Evolutionary conservation across 202 grass and related monocot species (phyloP).

Genomic region (Eragrostis tef): DNA sequence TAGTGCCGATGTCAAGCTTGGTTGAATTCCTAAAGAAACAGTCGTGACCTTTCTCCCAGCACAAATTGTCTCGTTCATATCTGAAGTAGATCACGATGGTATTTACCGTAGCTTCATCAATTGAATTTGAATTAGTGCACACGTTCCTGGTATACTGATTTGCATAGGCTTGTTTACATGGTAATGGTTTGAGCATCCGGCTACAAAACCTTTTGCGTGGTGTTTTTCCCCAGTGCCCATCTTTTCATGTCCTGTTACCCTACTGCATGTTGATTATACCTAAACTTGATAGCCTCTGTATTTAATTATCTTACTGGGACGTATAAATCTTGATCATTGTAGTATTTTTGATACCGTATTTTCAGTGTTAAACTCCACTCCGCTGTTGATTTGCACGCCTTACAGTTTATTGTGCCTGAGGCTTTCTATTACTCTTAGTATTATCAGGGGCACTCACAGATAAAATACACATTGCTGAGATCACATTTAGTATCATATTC

Average conservation of each 20-base stretch:
- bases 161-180: too few species aligned
- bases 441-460: too few species aligned
- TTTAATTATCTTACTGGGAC: too few species aligned
- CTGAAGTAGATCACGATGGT: neutral
- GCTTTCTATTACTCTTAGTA: neutral
- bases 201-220: too few species aligned
- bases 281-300: too few species aligned
- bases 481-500: neutral
- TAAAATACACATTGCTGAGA: neutral
- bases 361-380: neutral
- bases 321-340: neutral
- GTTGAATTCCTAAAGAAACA: slow-evolving; percentile 8
- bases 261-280: too few species aligned
- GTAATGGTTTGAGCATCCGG: too few species aligned
- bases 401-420: neutral
- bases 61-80: neutral
- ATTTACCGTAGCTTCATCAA: neutral
- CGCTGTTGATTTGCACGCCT: neutral
- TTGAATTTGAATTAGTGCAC: too few species aligned
- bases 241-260: too few species aligned
- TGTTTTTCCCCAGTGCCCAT: too few species aligned
- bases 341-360: neutral
- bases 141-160: too few species aligned
- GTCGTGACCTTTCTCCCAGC: neutral
- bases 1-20: neutral